phyloP scores from a whole-genome alignment of 768 basidiomycete genomes.

The Sporobolomyces phaffii region DNA sequence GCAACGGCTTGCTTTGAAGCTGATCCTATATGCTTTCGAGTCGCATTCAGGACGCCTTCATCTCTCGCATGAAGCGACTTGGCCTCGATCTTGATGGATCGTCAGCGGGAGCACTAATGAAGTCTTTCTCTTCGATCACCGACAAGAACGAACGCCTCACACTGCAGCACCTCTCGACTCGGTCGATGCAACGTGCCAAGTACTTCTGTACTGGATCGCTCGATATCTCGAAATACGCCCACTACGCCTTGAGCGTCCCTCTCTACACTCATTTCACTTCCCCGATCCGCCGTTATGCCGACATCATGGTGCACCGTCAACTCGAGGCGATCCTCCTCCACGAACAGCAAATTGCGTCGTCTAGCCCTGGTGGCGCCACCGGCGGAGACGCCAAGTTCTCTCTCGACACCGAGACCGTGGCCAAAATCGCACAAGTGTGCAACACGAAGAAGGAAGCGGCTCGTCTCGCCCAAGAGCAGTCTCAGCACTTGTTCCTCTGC shows the following conservation, averaged over 20 bases:
- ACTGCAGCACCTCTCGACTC: conserved; percentile 70
- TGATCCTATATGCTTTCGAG: conserved; percentile 18
- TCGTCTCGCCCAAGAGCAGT: conserved; percentile 88
- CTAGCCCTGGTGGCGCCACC: conserved; percentile 3
- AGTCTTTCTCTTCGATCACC: conserved; percentile 66
- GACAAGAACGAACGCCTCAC: conserved; percentile 59
- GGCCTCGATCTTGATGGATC: conserved; percentile 76
- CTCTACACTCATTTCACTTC: conserved; percentile 88
- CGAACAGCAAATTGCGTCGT: conserved; percentile 11
- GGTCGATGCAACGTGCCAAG: conserved; percentile 90
- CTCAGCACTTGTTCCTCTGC: conserved; percentile 88
- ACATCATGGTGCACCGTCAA: conserved; percentile 92
- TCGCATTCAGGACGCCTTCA: conserved; percentile 61
- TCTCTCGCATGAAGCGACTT: conserved; percentile 71
- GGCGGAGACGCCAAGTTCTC: conserved; percentile 79
- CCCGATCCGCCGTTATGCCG: conserved; percentile 52
- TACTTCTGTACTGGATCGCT: conserved; percentile 99
- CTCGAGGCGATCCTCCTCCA: conserved; percentile 73
- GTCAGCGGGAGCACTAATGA: conserved; percentile 73
- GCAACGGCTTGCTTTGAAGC: neutral
- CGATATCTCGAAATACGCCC: conserved; percentile 94
- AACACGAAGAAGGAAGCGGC: conserved; percentile 84
- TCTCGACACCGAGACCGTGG: conserved; percentile 96
- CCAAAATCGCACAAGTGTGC: conserved; percentile 86
- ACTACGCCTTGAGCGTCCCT: conserved; percentile 82